Percentiles rank a stretch among this genome's conserved stretches.
Conservation (phyloP, 768 basidiomycete species). For the Lactarius trivialis region DNA sequence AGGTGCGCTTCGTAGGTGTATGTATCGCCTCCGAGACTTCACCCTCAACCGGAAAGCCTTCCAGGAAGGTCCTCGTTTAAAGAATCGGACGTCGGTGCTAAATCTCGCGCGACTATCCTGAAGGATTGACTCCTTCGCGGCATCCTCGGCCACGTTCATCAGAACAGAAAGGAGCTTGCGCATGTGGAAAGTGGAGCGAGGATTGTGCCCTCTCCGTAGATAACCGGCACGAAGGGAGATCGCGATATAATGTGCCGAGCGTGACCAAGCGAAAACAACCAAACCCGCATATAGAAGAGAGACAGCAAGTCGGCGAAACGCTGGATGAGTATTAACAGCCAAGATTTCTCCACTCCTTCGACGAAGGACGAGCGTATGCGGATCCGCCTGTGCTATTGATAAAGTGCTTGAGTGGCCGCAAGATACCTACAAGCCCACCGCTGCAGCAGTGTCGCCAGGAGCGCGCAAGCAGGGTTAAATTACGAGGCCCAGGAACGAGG, state of each 20-base stretch:
- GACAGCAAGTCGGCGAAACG: background rate
- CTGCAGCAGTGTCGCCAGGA: background rate
- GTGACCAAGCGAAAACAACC: background rate
- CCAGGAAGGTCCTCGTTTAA: too few relatives aligned
- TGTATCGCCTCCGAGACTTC: too few relatives aligned
- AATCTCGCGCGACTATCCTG: too few relatives aligned
- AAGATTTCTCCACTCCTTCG: background rate
- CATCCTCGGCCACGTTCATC: background rate
- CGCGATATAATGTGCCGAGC: background rate
- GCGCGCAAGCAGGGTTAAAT: background rate
- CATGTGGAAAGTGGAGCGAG: background rate
- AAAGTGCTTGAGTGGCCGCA: background rate
- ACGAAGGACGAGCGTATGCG: background rate
- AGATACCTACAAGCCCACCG: background rate
- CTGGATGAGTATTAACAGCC: background rate
- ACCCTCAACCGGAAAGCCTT: too few relatives aligned
- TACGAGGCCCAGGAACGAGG: background rate
- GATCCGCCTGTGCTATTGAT: background rate
- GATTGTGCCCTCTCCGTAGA: background rate
- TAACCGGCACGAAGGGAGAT: background rate
- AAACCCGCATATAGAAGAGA: background rate
- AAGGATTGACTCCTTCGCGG: too few relatives aligned
- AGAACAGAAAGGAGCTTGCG: background rate
- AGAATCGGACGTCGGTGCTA: too few relatives aligned
- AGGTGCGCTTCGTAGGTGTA: too few relatives aligned